Evolutionary conservation across 2,329 filamentous ascomycete species (phyloP), one percentile per base, ranked within the genome.

Genomic region (Epichloe sibirici): DNA sequence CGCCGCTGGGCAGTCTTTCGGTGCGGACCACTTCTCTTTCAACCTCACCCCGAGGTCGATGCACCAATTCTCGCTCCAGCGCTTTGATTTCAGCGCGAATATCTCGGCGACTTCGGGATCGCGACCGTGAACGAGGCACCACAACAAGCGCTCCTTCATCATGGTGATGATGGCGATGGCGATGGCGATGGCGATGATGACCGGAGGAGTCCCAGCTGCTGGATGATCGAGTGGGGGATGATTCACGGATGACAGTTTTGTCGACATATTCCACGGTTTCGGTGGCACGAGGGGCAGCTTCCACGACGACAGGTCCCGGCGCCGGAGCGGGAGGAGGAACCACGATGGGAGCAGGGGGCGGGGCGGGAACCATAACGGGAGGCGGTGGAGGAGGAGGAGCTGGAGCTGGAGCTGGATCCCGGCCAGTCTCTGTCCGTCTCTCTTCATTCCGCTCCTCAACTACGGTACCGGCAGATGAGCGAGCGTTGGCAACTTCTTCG

Each of bases 41-140:
- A 48, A 59, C 59, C 15, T 65, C 65, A 54, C 59, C 65, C 57
- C 65, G 63, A 48, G 63, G 69, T 52, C 68, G 64, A 45, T 69
- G 68, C 0, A 56, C 65, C n/a, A 67, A 58, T 54, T 70, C 64
- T 23, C 65, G 77, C 69, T 91, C 86, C 1, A 91, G 74, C 1
- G 78, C 77, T 12, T 77, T 78, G 54, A 90, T 88, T 63, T 93
- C 86, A 35, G 81, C 76, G 48, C 82, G 78, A 58, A 93, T 83
- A 9, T 88, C 83, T 17, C 81, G 76, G 43, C 84, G 79, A 6
- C 69, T 65, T 55, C 70, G 69, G 2, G 72, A 74, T 1, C 67
- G 66, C 5, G 70, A 73, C 21, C 65, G 72, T 45, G 73, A 67
- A 6, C 69, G 61, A 12, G 76, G 60, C 2, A 71, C 71, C 4